Evolutionary conservation across 2,329 filamentous ascomycete genomes (phyloP), one percentile per base, ranked within the genome.

Genomic region (Alternaria alternata): DNA sequence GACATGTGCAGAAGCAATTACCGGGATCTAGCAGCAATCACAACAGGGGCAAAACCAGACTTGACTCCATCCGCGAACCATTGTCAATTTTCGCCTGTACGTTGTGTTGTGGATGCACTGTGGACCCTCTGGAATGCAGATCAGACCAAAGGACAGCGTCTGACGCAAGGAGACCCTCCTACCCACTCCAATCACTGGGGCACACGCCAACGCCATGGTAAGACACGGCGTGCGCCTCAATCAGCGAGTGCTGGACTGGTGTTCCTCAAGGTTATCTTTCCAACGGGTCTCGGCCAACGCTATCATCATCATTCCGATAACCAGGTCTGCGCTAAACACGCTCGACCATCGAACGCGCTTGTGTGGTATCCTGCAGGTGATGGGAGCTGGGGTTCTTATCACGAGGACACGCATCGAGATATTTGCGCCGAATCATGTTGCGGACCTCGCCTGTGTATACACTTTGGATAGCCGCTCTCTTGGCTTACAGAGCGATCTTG

Each of bases 361-460:
- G 52, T 57, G 51, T 60, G 47, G 24, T 62, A 36, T 54, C 58
- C 47, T 62, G 62, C 63, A 70, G 59, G 57, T 57, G 59, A 63
- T 59, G 54, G 56, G 47, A 61, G 47, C 57, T 61, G 36, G 63
- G 43, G 36, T 51, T 28, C 52, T 67, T 69, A 69, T 69, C 67
- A 67, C 54, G 20, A 39, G 30, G 41, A 39, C 52, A 61, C 64
- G 42, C 54, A 62, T 71, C 59, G 51, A 64, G 64, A 51, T 54
- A 62, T 54, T 57, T 59, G 59, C 61, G 46, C 68, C 67, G 65
- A 60, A 47, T 36, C 51, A 36, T 54, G 43, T 59, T 38, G 54
- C 67, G 69, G 69, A 65, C 58, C 46, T 71, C 69, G 69, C 68
- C 69, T 71, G 59, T 51, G 34, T 64, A 51, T 62, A 66, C 66